These are phyloP conservation scores for Berkeleyomyces basicola DNA, from an alignment of 2,329 filamentous ascomycete species.

Conservation along the genomic window DNA sequence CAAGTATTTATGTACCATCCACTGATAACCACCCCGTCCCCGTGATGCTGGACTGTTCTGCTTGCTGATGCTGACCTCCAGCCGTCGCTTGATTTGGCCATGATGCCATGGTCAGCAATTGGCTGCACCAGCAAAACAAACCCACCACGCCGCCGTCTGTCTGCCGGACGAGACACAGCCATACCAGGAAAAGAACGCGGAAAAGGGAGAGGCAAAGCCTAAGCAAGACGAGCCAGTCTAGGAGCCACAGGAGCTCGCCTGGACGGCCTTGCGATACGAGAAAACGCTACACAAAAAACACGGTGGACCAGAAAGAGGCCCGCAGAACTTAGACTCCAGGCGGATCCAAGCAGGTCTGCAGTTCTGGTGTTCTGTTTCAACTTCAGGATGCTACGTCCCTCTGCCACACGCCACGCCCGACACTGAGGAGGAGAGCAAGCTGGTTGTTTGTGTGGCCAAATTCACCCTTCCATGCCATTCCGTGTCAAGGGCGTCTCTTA, in stretches of 20 bases:
- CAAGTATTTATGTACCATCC: background rate
- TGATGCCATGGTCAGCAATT: background rate
- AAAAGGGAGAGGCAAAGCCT: background rate
- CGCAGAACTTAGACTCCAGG: background rate
- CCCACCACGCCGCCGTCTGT: background rate
- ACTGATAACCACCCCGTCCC: too few species aligned
- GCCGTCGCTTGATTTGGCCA: background rate
- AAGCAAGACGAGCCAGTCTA: conserved; percentile 27
- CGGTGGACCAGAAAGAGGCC: background rate
- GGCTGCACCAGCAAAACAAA: background rate
- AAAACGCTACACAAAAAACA: conserved; percentile 34
- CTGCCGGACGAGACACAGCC: background rate
- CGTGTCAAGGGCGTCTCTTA: background rate
- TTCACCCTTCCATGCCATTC: background rate
- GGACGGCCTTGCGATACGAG: background rate
- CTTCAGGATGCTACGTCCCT: background rate
- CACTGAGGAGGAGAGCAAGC: background rate
- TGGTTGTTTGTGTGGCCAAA: background rate
- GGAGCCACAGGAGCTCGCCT: background rate
- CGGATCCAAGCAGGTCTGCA: background rate
- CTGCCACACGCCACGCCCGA: background rate
- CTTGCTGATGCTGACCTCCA: background rate
- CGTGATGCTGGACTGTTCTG: background rate
- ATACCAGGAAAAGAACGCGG: background rate
- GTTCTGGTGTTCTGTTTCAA: background rate